Percentiles rank a stretch among this genome's conserved stretches.
phyloP scores from a whole-genome alignment of 306 rosid species.

The Sphenostylis stenocarpa region DNA sequence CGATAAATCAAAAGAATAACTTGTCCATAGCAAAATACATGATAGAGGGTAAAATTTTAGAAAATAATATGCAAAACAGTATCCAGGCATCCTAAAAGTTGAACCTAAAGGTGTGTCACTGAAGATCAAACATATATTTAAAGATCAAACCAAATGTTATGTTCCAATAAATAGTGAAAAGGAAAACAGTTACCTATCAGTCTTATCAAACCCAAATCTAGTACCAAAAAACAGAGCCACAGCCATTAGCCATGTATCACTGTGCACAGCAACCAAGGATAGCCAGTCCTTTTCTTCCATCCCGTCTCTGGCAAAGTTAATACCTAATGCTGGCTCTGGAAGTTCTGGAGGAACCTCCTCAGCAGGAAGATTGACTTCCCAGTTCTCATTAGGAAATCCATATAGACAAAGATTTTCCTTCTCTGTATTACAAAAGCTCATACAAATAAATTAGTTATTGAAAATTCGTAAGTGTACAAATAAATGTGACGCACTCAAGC shows the following conservation, averaged over 20 bases:
- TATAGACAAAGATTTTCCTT: neutral
- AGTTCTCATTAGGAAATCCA: neutral
- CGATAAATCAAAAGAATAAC: too few relatives aligned
- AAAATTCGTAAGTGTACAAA: too few relatives aligned
- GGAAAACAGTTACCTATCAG: neutral
- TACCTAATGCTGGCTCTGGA: neutral
- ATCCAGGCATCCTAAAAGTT: too few relatives aligned
- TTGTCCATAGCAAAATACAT: too few relatives aligned
- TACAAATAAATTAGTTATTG: too few relatives aligned
- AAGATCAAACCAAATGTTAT: neutral
- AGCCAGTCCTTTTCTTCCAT: neutral
- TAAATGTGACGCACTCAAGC: too few relatives aligned
- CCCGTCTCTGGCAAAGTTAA: neutral
- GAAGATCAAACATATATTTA: too few relatives aligned
- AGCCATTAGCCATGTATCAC: neutral
- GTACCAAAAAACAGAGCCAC: neutral
- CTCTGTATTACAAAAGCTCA: neutral
- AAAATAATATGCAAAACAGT: too few relatives aligned
- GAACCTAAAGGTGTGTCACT: too few relatives aligned
- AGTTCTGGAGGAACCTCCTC: neutral
- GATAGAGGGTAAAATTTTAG: too few relatives aligned
- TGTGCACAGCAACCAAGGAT: neutral
- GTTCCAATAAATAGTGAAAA: too few relatives aligned
- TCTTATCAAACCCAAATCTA: neutral
- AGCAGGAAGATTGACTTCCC: neutral